Evolutionary conservation across 2,329 filamentous ascomycete species (phyloP), one percentile per base, ranked within the genome.

Genomic region (Xylariaceae sp.): DNA sequence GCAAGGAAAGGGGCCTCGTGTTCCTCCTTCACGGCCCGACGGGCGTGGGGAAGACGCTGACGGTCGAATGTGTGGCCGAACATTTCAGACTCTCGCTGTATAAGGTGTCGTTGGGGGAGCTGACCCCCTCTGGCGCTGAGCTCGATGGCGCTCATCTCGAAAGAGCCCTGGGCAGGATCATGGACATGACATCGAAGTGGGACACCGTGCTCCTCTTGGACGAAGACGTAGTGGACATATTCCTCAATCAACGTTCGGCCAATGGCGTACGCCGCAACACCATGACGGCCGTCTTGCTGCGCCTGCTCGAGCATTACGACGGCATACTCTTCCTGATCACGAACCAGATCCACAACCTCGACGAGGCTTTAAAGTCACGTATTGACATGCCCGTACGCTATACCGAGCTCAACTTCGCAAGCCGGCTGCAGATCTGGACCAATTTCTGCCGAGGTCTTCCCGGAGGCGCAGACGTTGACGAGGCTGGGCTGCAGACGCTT

Each of bases 1-100:
- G 44, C 5, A 50, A 48, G 35, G 45, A 43, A 2, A 36, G 63
- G 31, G 65, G 64, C 3, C 54, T 70, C 13, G 60, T 70, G 27
- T 58, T 65, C 29, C 56, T 70, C 1, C 53, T 70, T 4, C 63
- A 59, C 7, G 65, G 67, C 0, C 63, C 63, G 0, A 63, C 63
- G 0, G 67, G 67, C 3, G 67, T 63, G 0, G 67, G 67, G n/a
- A n/a, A n/a, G n/a, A n/a, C n/a, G n/a, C n/a, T n/a, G n/a, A n/a
- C n/a, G n/a, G n/a, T n/a, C n/a, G n/a, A n/a, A n/a, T n/a, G n/a
- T n/a, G n/a, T n/a, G n/a, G n/a, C n/a, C n/a, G n/a, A n/a, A n/a
- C n/a, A n/a, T n/a, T n/a, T n/a, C n/a, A n/a, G n/a, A n/a, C n/a
- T n/a, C n/a, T n/a, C n/a, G n/a, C n/a, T n/a, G n/a, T n/a, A n/a